These are phyloP conservation scores for Ogataea parapolymorpha DNA, from an alignment of 805 yeast genomes.

Conservation along the genomic window DNA sequence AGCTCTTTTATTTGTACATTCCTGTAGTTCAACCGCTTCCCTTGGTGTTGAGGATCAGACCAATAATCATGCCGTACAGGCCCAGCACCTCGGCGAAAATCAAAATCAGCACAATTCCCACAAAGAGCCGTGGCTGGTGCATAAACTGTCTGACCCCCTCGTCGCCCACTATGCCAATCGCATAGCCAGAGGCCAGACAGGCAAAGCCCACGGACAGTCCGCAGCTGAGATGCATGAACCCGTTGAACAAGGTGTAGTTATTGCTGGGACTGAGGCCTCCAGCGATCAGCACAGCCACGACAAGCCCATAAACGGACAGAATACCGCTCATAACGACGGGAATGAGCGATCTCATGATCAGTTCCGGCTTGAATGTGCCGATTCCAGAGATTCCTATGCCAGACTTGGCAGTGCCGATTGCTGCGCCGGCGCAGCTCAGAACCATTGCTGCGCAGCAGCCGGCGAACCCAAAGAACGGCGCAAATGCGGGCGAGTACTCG, in stretches of 20 bases:
- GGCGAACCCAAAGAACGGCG: constrained; percentile 97
- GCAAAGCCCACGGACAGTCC: constrained; percentile 96
- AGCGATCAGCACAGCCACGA: constrained; percentile 93
- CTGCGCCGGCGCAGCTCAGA: constrained; percentile 95
- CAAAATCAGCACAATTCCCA: constrained; percentile 96
- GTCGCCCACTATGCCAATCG: constrained; percentile 98
- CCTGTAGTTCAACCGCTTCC: constrained; percentile 52
- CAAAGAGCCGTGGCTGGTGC: constrained; percentile 96
- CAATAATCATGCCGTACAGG: constrained; percentile 92
- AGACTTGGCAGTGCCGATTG: constrained; percentile 96
- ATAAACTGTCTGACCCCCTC: constrained; percentile 98
- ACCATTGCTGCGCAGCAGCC: constrained; percentile 95
- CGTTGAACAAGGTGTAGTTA: constrained; percentile 83
- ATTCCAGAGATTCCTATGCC: constrained; percentile 98
- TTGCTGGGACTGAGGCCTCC: constrained; percentile 79
- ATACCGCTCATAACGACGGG: constrained; percentile 99
- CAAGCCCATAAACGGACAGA: constrained; percentile 93
- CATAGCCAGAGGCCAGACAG: constrained; percentile 94
- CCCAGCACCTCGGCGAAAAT: constrained; percentile 99
- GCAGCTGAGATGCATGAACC: constrained; percentile 97
- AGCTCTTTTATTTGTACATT: constrained; percentile 1
- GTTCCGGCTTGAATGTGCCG: constrained; percentile 95
- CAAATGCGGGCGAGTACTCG: constrained; percentile 84
- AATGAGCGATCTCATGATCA: constrained; percentile 90
- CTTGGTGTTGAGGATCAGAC: constrained; percentile 86